Base-by-base conservation (phyloP, 371 early-diverging fungal genomes). In the Polyrhizophydium stewartii region DNA sequence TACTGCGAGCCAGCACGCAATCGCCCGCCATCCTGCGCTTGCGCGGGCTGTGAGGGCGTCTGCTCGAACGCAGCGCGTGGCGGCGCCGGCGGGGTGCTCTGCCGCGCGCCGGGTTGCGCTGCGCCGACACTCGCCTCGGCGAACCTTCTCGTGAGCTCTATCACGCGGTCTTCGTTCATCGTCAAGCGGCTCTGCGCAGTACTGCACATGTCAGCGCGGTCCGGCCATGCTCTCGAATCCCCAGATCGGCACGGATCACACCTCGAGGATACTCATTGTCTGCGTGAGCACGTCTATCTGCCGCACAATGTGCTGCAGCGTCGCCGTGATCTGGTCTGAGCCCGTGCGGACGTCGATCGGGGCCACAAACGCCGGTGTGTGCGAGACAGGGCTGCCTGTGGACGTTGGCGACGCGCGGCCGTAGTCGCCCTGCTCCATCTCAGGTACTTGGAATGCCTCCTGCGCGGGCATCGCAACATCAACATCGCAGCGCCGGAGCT, bases 181-280 rank as follows among this genome's bases (percentile, higher is more conserved):
- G 73, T 73, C 13, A 76, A 41, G 12, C 76, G 72, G 35, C 60
- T 68, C 76, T 75, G 56, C 6, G 6, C 10, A n/a, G 30, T n/a
- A 49, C 21, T 60, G 16, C 1, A 32, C 30, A n/a, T 21, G 17
- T 31, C 30, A 21, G 30, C 32, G 38, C 46, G 33, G 9, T 50
- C 12, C 5, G n/a, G n/a, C n/a, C n/a, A n/a, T n/a, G n/a, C n/a
- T n/a, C n/a, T 35, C 35, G 35, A 3, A 13, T 35, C 7, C 35
- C 35, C 3, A 35, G 7, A 35, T 35, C 35, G 7, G 13, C 13
- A 13, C 49, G 49, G 49, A 3, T 47, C 59, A 1, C 58, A 79
- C 79, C 71, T 79, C 80, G 9, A 79, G 57, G 7, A 79, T 77
- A 35, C 67, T 74, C 77, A 79, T 77, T 6, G 80, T 77, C 62